These are phyloP conservation scores for Coleophoma eucalyptorum DNA, from an alignment of 2,329 filamentous ascomycete genomes.

Conservation along the genomic window DNA sequence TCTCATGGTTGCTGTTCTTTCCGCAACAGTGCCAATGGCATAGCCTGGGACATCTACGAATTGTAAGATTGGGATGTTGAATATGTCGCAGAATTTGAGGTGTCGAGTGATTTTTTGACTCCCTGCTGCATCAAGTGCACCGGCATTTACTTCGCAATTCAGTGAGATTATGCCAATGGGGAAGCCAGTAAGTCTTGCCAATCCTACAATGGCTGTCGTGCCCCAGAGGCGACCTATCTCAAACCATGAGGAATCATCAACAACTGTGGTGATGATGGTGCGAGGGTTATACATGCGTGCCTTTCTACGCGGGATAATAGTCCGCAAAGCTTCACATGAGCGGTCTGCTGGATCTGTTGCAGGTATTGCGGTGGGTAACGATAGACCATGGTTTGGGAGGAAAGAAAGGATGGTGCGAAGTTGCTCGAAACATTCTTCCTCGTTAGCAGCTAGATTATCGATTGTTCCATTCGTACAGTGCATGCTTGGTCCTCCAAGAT, in stretches of 20 bases:
- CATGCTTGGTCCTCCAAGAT: slow-evolving; percentile 56
- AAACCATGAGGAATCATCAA: slow-evolving; percentile 55
- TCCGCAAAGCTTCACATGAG: slow-evolving; percentile 43
- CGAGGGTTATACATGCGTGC: slow-evolving; percentile 58
- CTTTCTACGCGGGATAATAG: slow-evolving; percentile 52
- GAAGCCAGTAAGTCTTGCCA: slow-evolving; percentile 52
- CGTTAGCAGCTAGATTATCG: slow-evolving; percentile 57
- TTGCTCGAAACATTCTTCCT: slow-evolving; percentile 59
- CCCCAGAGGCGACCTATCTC: slow-evolving; percentile 63
- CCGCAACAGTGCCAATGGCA: slow-evolving; percentile 59
- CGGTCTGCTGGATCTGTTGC: slow-evolving; percentile 46
- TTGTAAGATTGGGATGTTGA: slow-evolving; percentile 61
- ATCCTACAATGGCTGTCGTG: slow-evolving; percentile 54
- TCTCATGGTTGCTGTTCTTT: slow-evolving; percentile 60
- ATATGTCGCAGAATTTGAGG: slow-evolving; percentile 60
- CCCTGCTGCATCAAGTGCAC: slow-evolving; percentile 56
- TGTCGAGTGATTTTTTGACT: slow-evolving; percentile 57
- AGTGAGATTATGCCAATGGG: slow-evolving; percentile 56
- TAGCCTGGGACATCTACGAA: slow-evolving; percentile 62
- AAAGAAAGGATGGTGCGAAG: slow-evolving; percentile 52
- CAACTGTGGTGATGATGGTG: slow-evolving; percentile 51
- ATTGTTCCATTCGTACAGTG: slow-evolving; percentile 65
- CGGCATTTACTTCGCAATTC: slow-evolving; percentile 58
- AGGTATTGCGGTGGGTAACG: slow-evolving; percentile 45
- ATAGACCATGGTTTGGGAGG: slow-evolving; percentile 52